Evolutionary conservation across 148 eudicot genomes (phyloP).

Genomic region (Silene latifolia): DNA sequence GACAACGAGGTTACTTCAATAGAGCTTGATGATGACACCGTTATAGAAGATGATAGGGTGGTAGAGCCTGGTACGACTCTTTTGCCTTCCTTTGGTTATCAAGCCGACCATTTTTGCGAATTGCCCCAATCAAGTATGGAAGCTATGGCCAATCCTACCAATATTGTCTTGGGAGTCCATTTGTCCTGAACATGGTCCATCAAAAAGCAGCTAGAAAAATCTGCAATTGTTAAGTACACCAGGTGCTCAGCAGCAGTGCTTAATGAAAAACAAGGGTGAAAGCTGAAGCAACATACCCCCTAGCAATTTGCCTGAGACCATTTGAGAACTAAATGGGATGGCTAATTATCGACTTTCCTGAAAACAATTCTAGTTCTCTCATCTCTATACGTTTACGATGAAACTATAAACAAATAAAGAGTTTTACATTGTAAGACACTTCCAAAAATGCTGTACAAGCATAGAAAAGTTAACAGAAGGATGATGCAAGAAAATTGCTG

Average conservation of each 20-base stretch:
- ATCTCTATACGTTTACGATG: no score
- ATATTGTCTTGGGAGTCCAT: conserved; percentile 31
- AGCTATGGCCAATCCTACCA: conserved; percentile 27
- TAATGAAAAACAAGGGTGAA: conserved; percentile 65
- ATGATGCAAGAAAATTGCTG: no score
- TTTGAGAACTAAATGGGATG: no score
- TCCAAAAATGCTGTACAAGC: no score
- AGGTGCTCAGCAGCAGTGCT: conserved; percentile 40
- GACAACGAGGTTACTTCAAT: conserved; percentile 7
- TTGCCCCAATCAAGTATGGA: conserved; percentile 20
- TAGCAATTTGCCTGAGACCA: no score
- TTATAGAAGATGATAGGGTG: conserved; percentile 34
- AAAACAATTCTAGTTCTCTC: no score
- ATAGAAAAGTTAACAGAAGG: no score
- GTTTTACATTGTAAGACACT: no score
- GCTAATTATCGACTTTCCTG: no score
- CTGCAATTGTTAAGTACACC: conserved; percentile 27
- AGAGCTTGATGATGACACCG: conserved; percentile 30
- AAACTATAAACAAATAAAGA: no score
- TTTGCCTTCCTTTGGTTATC: conserved; percentile 25
- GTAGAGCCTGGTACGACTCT: conserved; percentile 19
- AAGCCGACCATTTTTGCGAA: conserved; percentile 19
- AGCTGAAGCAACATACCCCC: no score
- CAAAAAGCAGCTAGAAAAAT: conserved; percentile 29
- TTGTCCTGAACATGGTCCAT: conserved; percentile 31